Percentiles rank a stretch among this genome's conserved stretches.
Conservation (phyloP, 441 rosid genomes). For the Jatropha podagrica region DNA sequence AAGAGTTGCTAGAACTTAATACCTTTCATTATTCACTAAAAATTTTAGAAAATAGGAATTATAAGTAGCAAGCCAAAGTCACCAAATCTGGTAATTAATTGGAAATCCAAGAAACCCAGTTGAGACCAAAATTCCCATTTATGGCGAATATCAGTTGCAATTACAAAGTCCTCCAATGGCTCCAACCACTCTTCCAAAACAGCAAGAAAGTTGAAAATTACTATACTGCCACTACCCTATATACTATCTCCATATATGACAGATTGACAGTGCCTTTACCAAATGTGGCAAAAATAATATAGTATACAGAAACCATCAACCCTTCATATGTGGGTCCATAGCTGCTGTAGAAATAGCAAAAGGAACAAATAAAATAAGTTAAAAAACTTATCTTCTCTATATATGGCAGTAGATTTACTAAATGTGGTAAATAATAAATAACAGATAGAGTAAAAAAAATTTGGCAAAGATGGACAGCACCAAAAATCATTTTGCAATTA, state of each 20-base stretch:
- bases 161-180: neutral
- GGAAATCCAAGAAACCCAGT: neutral
- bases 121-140: conserved; percentile 8
- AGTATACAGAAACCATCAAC: neutral
- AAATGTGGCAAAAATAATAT: conserved; percentile 8
- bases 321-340: neutral
- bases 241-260: neutral
- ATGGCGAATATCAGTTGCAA: conserved; percentile 15
- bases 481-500: neutral
- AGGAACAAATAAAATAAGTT: neutral
- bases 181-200: neutral
- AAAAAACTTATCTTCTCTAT: conserved; percentile 6
- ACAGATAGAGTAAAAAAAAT: neutral
- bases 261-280: neutral
- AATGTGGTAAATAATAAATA: conserved; percentile 5
- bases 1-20: no score
- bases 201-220: neutral
- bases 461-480: conserved; percentile 9
- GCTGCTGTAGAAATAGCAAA: neutral
- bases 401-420: conserved; percentile 10
- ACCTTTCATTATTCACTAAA: neutral
- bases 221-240: conserved; percentile 5
- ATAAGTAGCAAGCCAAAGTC: neutral
- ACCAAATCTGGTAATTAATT: conserved; percentile 10
- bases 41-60: neutral